Base-by-base conservation (phyloP, 75 land plant genomes). In the Pinus tabuliformis region DNA sequence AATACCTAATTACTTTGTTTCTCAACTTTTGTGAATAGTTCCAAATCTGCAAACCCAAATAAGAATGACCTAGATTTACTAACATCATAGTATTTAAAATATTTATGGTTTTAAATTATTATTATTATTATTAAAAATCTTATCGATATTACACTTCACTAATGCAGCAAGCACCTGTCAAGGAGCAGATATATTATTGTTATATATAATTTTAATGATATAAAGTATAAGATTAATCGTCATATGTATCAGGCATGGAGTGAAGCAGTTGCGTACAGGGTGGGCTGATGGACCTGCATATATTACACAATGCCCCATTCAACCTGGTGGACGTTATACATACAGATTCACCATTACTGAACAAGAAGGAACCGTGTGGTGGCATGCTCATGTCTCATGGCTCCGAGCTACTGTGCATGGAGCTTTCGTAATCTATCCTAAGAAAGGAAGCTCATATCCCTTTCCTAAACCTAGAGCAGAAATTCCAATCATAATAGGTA, bases 281-380 rank as follows among this genome's bases (percentile, higher is more conserved):
- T 78, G 79, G 79, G 49, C 59, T 2, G 79, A 78, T 36, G 79
- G 79, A 56, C 20, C 75, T 3, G 78, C 30, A 17, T 74, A 73
- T 58, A 78, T 78, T 9, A 78, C 79, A 3, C 79, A 78, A 36
- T 78, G 79, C 37, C 79, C 79, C 9, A 74, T 78, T 57, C 77
- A 78, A 8, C 58, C 36, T 0, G 28, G 26, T 8, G 59, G 74
- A 0, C 15, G 13, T 8, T 78, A 36, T 56, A 78, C 79, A 20
- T 56, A 78, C 59, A 78, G 39, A 49, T 78, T 74, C 79, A 78
- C 59, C 22, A 76, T 78, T 52, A 17, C 11, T 28, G 77, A 3
- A 22, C 79, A 78, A 21, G 39, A 28, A 28, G 79, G 79, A 6
- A 78, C 79, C 18, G 5, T 78, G 77, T 78, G 78, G 78, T 78